phyloP scores from a whole-genome alignment of 768 basidiomycete species.

The Tulasnella sp. region DNA sequence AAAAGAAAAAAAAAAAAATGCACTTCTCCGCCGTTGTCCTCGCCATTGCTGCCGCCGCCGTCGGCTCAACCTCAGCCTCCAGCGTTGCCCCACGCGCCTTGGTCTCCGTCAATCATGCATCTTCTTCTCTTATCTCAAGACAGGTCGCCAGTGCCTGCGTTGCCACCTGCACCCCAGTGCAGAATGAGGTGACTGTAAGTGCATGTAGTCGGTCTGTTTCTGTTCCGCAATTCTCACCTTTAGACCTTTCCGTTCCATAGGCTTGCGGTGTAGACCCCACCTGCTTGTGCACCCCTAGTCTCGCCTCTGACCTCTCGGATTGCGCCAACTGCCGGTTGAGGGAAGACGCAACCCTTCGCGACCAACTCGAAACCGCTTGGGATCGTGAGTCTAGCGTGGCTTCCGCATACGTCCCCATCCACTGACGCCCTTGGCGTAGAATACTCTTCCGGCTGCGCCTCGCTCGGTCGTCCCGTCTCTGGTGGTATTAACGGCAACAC shows the following conservation, averaged over 20 bases:
- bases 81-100: background rate
- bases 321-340: background rate
- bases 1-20: background rate
- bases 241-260: background rate
- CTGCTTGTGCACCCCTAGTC: background rate
- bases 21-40: background rate
- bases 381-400: background rate
- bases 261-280: background rate
- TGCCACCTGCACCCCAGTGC: background rate
- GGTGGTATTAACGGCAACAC: background rate
- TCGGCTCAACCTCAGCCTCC: background rate
- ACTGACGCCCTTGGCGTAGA: background rate
- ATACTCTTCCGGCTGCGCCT: background rate
- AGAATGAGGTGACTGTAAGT: background rate
- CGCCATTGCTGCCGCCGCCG: background rate
- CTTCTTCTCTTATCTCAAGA: background rate
- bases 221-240: background rate
- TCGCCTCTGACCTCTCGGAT: background rate
- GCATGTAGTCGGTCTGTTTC: background rate
- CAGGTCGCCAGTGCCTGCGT: background rate
- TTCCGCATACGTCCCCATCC: background rate
- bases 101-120: background rate
- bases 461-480: background rate
- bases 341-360: background rate
- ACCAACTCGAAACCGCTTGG: background rate